Evolutionary conservation across 305 asterid genomes (phyloP).

Genomic region (Fraxinus floribunda): DNA sequence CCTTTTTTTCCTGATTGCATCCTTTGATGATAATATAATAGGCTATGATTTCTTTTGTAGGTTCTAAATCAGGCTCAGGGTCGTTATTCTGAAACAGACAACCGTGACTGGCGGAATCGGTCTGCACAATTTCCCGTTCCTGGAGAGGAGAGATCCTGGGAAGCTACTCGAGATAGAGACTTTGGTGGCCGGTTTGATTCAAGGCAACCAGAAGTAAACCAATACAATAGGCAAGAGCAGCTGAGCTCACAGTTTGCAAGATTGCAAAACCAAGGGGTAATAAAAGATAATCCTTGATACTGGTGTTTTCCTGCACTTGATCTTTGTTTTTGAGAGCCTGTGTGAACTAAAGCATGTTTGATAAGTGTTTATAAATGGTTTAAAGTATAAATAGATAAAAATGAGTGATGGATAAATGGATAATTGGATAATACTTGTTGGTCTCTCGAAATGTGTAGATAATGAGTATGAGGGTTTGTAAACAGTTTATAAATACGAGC

Average conservation of each 20-base stretch:
- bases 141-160: conserved; percentile 77
- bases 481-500: neutral
- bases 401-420: neutral
- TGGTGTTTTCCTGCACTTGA: neutral
- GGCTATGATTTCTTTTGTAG: conserved; percentile 23
- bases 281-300: conserved; percentile 5
- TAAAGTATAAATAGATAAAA: neutral
- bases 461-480: neutral
- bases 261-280: conserved; percentile 67
- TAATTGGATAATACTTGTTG: neutral
- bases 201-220: conserved; percentile 61
- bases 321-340: neutral
- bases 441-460: neutral
- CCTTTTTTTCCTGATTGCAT: neutral
- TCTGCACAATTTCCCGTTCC: conserved; percentile 55
- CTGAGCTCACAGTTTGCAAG: conserved; percentile 50
- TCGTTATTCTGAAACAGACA: conserved; percentile 71
- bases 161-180: conserved; percentile 51
- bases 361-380: neutral
- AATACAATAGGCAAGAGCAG: conserved; percentile 62
- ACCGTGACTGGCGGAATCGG: conserved; percentile 87
- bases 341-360: neutral
- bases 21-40: neutral
- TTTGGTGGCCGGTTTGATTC: conserved; percentile 42
- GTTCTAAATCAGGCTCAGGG: conserved; percentile 49